Evolutionary conservation across 768 basidiomycete species (phyloP).

Genomic region (Candolleomyces aberdarensis): DNA sequence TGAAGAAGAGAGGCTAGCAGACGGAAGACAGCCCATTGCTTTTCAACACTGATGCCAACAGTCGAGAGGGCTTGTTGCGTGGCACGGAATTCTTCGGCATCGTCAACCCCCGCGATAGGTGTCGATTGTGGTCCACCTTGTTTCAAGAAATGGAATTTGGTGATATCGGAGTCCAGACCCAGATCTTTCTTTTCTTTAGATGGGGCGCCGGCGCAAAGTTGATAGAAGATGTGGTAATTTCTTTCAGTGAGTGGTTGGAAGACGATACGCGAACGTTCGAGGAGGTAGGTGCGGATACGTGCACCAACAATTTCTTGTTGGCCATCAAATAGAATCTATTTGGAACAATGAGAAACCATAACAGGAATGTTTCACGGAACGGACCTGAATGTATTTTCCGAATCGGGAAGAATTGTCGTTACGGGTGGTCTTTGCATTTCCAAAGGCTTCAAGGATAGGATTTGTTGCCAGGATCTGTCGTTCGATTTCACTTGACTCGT

Average conservation of each 20-base stretch:
- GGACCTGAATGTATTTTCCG: slow-evolving; percentile 98
- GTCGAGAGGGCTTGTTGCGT: slow-evolving; percentile 96
- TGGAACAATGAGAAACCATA: slow-evolving; percentile 5
- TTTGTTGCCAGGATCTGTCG: slow-evolving; percentile 98
- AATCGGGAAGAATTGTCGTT: slow-evolving; percentile 99
- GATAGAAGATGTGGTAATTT: slow-evolving; percentile 99
- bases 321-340: slow-evolving; percentile 93
- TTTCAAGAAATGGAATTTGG: slow-evolving; percentile 87
- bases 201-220: slow-evolving; percentile 95
- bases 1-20: slow-evolving; percentile 91
- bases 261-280: slow-evolving; percentile 96
- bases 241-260: slow-evolving; percentile 96
- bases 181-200: slow-evolving; percentile 94
- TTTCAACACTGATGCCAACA: slow-evolving; percentile 96
- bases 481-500: slow-evolving; percentile 93
- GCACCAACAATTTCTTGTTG: slow-evolving; percentile 97
- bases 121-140: slow-evolving; percentile 90
- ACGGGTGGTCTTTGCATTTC: slow-evolving; percentile 98
- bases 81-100: slow-evolving; percentile 89
- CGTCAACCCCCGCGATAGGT: slow-evolving; percentile 90
- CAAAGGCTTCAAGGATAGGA: slow-evolving; percentile 97
- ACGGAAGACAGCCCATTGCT: slow-evolving; percentile 97
- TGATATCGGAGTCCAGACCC: slow-evolving; percentile 80
- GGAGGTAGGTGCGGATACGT: slow-evolving; percentile 95
- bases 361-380: slow-evolving; percentile 14